These are phyloP conservation scores for Candida palmyrensis DNA, from an alignment of 805 yeast species.

Conservation along the genomic window DNA sequence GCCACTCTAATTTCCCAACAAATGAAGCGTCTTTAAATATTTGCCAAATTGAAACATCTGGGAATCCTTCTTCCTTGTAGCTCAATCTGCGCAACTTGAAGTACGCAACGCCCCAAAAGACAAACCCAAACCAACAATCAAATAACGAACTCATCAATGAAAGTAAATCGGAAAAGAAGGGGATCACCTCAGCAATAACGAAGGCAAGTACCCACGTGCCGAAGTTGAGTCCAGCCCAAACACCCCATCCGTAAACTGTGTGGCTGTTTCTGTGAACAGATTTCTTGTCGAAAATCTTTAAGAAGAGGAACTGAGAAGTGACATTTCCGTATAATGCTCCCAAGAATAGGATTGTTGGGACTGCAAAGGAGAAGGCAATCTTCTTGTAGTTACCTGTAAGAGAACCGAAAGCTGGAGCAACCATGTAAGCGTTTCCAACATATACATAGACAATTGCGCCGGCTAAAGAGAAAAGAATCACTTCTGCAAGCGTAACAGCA, in stretches of 20 bases:
- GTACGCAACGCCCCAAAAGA: conserved; percentile 59
- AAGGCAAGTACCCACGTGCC: conserved; percentile 49
- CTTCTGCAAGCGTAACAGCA: conserved; percentile 46
- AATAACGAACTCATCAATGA: conserved; percentile 57
- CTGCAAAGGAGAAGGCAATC: conserved; percentile 54
- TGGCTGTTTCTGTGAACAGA: conserved; percentile 43
- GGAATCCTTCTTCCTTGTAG: conserved; percentile 12
- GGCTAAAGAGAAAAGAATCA: conserved; percentile 46
- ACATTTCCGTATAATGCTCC: conserved; percentile 55
- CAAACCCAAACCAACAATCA: conserved; percentile 64
- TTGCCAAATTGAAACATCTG: conserved; percentile 18
- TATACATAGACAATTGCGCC: conserved; percentile 58
- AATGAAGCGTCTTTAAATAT: conserved; percentile 22
- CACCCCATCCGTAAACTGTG: conserved; percentile 48
- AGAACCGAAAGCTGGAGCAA: conserved; percentile 59
- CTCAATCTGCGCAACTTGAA: conserved; percentile 35
- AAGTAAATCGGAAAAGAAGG: conserved; percentile 55
- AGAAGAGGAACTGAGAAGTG: conserved; percentile 48
- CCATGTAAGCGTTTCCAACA: conserved; percentile 49
- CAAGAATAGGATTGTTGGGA: conserved; percentile 53
- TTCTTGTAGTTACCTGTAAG: conserved; percentile 42
- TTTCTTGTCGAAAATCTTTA: conserved; percentile 35
- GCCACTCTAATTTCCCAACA: conserved; percentile 31
- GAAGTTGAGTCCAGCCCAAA: conserved; percentile 43
- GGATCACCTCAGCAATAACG: conserved; percentile 58